Evolutionary conservation across 257 asterid species (phyloP).

Genomic region (Solanum bulbocastanum): DNA sequence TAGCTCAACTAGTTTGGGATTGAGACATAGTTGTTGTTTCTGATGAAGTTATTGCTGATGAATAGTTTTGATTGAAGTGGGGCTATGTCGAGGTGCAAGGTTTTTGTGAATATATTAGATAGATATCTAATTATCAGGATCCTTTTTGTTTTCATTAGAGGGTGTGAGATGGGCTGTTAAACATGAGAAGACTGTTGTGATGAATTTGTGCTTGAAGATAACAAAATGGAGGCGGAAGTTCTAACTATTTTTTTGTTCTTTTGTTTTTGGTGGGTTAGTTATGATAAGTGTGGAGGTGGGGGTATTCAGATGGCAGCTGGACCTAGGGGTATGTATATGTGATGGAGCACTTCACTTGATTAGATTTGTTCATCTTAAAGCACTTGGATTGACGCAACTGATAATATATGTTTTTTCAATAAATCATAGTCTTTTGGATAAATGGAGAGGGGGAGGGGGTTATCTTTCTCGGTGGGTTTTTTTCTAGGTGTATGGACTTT

Average conservation of each 20-base stretch:
- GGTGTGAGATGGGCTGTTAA: neutral
- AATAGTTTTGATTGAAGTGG: neutral
- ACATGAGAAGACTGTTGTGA: neutral
- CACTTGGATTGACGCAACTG: neutral
- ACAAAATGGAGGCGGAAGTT: neutral
- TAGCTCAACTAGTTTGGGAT: neutral
- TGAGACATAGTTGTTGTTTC: neutral
- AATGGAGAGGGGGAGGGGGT: neutral
- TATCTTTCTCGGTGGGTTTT: neutral
- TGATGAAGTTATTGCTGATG: neutral
- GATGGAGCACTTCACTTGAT: neutral
- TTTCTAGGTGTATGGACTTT: neutral
- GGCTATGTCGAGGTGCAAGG: neutral
- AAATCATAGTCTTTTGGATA: neutral
- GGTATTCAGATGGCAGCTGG: neutral
- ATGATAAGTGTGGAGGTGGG: neutral
- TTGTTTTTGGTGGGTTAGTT: neutral
- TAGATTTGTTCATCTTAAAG: neutral
- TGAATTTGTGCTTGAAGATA: neutral
- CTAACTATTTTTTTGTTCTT: neutral
- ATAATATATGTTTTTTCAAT: neutral
- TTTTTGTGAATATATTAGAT: neutral
- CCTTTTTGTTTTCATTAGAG: neutral
- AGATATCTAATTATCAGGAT: neutral
- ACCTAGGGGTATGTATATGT: neutral